A percentile compares a stretch with the other conserved stretches of the same genome.
These are phyloP conservation scores for Cymodocea nodosa DNA, from an alignment of 116 monocot genomes.

Conservation along the genomic window DNA sequence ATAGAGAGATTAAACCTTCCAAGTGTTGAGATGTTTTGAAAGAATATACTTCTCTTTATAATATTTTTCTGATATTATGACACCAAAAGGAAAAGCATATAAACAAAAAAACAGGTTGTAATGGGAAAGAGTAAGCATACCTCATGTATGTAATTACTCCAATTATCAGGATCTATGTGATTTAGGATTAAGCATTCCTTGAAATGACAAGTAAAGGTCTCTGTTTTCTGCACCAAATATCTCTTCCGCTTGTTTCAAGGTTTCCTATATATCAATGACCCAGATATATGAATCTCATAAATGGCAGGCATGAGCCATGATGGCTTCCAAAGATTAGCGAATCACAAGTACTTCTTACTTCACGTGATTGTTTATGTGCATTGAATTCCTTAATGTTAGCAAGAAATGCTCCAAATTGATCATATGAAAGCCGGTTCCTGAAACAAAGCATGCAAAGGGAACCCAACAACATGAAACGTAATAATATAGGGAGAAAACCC, in stretches of 20 bases:
- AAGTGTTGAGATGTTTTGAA: no score
- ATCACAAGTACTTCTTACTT: conserved; percentile 24
- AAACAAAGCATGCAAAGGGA: conserved; percentile 5
- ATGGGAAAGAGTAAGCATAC: not conserved
- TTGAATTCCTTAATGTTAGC: conserved; percentile 94
- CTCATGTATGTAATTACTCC: not conserved
- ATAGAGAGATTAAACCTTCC: no score
- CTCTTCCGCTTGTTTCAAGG: conserved; percentile 73
- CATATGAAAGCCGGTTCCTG: conserved; percentile 84
- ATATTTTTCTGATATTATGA: no score
- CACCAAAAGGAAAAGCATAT: no score
- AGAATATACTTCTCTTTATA: no score
- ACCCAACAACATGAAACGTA: not conserved
- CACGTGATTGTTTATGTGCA: conserved; percentile 70
- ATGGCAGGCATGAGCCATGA: not conserved
- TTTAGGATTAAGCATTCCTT: conserved; percentile 57
- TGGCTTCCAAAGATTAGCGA: not conserved
- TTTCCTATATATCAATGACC: conserved; percentile 35
- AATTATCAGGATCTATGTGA: conserved; percentile 13
- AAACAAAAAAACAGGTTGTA: no score
- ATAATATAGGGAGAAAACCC: not conserved
- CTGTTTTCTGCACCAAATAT: conserved; percentile 82
- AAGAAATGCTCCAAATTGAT: conserved; percentile 88
- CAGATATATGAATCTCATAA: not conserved
- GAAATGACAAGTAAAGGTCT: conserved; percentile 75